These are phyloP conservation scores for Cyclotella baltica DNA, from an alignment of 108 stramenopile genomes.

Conservation along the genomic window DNA sequence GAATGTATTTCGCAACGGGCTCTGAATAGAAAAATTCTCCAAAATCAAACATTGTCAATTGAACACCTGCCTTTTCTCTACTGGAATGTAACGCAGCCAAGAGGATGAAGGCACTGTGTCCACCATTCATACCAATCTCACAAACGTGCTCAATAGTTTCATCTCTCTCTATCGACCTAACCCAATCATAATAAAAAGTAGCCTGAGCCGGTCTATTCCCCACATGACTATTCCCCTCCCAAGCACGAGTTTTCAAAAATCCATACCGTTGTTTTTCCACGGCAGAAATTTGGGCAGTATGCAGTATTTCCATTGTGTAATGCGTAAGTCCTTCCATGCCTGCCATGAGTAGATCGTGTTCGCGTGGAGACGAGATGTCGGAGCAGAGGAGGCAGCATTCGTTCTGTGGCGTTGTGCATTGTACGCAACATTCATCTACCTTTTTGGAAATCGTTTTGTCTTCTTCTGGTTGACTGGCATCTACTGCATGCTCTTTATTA, in stretches of 20 bases:
- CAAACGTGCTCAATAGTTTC: conserved; percentile 13
- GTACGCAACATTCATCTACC: conserved; percentile 11
- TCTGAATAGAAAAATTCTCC: conserved; percentile 16
- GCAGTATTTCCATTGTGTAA: conserved; percentile 20
- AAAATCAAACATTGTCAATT: conserved; percentile 37
- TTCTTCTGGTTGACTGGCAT: conserved; percentile 2
- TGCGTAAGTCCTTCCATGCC: conserved; percentile 27
- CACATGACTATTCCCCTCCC: conserved; percentile 34
- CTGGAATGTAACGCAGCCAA: conserved; percentile 6
- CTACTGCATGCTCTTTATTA: too few species aligned
- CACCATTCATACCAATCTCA: conserved; percentile 42
- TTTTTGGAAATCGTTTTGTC: not conserved
- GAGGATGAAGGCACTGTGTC: conserved; percentile 28
- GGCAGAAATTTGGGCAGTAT: not conserved
- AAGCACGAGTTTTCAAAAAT: conserved; percentile 11
- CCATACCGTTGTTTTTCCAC: not conserved
- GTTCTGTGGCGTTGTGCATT: conserved; percentile 9
- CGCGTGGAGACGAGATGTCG: conserved; percentile 9
- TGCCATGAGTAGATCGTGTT: conserved; percentile 35
- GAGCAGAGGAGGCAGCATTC: conserved; percentile 18
- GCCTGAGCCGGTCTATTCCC: conserved; percentile 33
- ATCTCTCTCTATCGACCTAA: conserved; percentile 5
- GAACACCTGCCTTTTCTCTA: not conserved
- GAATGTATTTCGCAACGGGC: conserved; percentile 20
- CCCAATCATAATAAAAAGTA: conserved; percentile 34